Evolutionary conservation across 768 basidiomycete species (phyloP).

Genomic region (Kwoniella sp.): DNA sequence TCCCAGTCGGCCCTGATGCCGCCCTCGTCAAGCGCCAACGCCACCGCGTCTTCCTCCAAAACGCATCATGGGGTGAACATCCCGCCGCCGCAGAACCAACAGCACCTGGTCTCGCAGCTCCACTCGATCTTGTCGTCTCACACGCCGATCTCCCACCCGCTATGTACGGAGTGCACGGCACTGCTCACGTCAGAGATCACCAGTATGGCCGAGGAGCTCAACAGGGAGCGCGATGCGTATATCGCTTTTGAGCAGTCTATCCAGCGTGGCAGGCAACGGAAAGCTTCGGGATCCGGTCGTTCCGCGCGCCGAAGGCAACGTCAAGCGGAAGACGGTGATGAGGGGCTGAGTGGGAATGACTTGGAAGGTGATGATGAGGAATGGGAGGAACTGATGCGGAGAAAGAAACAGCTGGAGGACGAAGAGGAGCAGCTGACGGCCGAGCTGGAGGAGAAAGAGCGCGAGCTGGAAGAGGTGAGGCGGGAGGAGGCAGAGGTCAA

Average conservation of each 20-base stretch:
- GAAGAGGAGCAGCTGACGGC: slow-evolving; percentile 68
- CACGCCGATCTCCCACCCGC: slow-evolving; percentile 74
- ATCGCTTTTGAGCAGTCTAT: slow-evolving; percentile 87
- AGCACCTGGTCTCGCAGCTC: slow-evolving; percentile 34
- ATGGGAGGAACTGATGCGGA: slow-evolving; percentile 55
- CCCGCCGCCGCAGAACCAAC: too few species aligned
- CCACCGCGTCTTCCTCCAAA: not conserved
- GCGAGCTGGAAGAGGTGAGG: slow-evolving; percentile 72
- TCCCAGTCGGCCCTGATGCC: slow-evolving; percentile 53
- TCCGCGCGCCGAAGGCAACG: slow-evolving; percentile 63
- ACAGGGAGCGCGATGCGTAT: slow-evolving; percentile 86
- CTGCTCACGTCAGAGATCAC: slow-evolving; percentile 70
- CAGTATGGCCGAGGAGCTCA: slow-evolving; percentile 79
- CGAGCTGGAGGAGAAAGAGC: slow-evolving; percentile 66
- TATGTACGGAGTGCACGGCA: slow-evolving; percentile 91
- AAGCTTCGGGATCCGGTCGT: slow-evolving; percentile 11
- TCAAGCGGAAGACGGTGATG: slow-evolving; percentile 56
- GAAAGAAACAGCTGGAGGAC: slow-evolving; percentile 65
- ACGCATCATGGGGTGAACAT: too few species aligned
- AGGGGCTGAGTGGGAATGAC: slow-evolving; percentile 50
- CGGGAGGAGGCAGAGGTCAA: slow-evolving; percentile 78
- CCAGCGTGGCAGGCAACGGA: slow-evolving; percentile 68
- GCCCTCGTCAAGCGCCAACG: slow-evolving; percentile 60
- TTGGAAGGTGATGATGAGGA: slow-evolving; percentile 37
- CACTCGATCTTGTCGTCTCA: slow-evolving; percentile 42